Evolutionary conservation across 2,329 filamentous ascomycete species (phyloP).

Genomic region (Diaporthe sp.): DNA sequence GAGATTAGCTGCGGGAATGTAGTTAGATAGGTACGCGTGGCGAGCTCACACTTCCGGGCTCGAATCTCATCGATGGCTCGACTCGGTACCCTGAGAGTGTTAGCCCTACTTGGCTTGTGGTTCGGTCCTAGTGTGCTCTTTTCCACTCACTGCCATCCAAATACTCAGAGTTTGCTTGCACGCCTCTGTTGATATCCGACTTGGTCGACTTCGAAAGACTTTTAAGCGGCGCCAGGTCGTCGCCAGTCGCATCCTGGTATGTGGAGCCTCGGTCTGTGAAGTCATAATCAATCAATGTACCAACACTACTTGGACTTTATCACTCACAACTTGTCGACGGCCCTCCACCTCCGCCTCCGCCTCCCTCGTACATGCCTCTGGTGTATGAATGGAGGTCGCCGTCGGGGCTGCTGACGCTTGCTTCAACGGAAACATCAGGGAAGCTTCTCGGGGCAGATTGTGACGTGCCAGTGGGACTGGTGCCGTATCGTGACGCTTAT

Average conservation of each 20-base stretch:
- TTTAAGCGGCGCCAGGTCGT: neutral
- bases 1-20: neutral
- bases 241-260: constrained; percentile 2
- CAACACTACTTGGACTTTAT: neutral
- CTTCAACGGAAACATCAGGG: neutral
- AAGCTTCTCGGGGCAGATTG: neutral
- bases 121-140: neutral
- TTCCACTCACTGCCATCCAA: constrained; percentile 23
- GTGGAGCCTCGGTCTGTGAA: constrained; percentile 25
- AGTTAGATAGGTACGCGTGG: neutral
- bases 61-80: constrained; percentile 22
- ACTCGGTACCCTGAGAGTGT: constrained; percentile 29
- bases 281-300: neutral
- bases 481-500: neutral
- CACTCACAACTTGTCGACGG: constrained; percentile 5
- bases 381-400: neutral
- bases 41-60: constrained; percentile 22
- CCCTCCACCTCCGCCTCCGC: constrained; percentile 4
- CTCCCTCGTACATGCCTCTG: constrained; percentile 12
- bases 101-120: neutral
- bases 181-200: neutral
- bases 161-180: constrained; percentile 7
- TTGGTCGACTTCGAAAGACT: neutral
- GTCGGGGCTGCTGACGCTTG: neutral
- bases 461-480: neutral